Evolutionary conservation across 768 basidiomycete species (phyloP), one percentile per base, ranked within the genome.

Genomic region (Podaxis sp.): DNA sequence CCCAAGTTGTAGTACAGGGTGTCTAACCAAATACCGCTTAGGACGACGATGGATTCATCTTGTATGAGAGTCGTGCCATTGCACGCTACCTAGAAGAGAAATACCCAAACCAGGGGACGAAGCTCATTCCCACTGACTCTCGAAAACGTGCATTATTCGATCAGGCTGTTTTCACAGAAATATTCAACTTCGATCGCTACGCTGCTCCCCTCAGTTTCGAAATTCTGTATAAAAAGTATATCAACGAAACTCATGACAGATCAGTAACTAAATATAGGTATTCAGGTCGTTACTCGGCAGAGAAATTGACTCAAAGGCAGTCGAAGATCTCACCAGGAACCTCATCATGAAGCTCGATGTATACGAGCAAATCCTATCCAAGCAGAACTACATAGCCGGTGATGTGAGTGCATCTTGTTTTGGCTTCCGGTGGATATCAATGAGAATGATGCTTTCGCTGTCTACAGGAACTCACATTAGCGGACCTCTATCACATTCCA

Each of bases 11-110:
- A 36, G n/a, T 0, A 9, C 9, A 33, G 41, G 3, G 43, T 46
- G 15, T 6, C n/a, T 46, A 46, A 46, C 19, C 17, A 46, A 46
- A 6, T 19, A 46, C 7, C 43, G 33, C 8, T 33, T 2, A 81
- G 80, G 73, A 82, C 56, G 84, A 86, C 13, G 82, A 83, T 36
- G 85, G 83, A 2, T 80, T 87, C 69, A 71, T 77, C 55, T 67
- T 89, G 12, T 86, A 77, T 71, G 86, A 86, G 63, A 78, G 78
- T 46, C 78, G 84, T 22, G 84, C 85, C 0, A 85, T 88, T 57
- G 69, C 69, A 24, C 79, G 81, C 33, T 88, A 87, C 70, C 65
- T 87, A 64, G 78, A 74, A 29, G 69, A 69, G 54, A 85, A 85
- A 67, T 81, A 86, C 63, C 69, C 76, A 0, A 64, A 70, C 52